Evolutionary conservation across 768 basidiomycete genomes (phyloP).

Genomic region (Xerocomus brunneocitrinus): DNA sequence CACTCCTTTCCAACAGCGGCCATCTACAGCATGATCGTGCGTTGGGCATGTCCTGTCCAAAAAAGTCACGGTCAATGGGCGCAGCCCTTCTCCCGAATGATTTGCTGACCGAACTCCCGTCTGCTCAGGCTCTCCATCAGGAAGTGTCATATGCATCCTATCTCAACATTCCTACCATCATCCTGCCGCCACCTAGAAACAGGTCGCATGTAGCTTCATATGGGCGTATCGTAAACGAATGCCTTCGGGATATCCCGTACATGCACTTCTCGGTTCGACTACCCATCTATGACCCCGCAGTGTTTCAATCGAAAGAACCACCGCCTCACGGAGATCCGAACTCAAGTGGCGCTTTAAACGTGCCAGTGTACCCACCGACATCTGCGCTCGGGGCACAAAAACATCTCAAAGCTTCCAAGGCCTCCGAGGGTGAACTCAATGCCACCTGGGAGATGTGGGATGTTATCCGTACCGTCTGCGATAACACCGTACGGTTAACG

Average conservation of each 20-base stretch:
- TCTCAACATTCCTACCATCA: constrained; percentile 77
- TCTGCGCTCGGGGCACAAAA: constrained; percentile 20
- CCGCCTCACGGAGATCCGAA: constrained; percentile 26
- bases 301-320: constrained; percentile 41
- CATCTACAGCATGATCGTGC: constrained; percentile 7
- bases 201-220: constrained; percentile 87
- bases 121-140: constrained; percentile 77
- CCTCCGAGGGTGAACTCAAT: constrained; percentile 56
- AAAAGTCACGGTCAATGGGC: constrained; percentile 16
- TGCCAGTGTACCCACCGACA: constrained; percentile 20
- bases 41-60: constrained; percentile 12
- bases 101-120: constrained; percentile 12
- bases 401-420: constrained; percentile 27
- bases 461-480: constrained; percentile 83
- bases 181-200: constrained; percentile 85
- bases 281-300: constrained; percentile 73
- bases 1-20: constrained; percentile 4
- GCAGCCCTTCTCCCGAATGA: constrained; percentile 7
- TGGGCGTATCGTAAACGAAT: constrained; percentile 82
- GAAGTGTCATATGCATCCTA: constrained; percentile 93
- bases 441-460: constrained; percentile 99
- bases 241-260: constrained; percentile 63
- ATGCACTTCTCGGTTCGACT: constrained; percentile 80
- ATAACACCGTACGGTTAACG: constrained; percentile 70
- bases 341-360: constrained; percentile 23